Base-by-base conservation (phyloP, 2,329 filamentous ascomycete species). In the Coniochaeta sp. region DNA sequence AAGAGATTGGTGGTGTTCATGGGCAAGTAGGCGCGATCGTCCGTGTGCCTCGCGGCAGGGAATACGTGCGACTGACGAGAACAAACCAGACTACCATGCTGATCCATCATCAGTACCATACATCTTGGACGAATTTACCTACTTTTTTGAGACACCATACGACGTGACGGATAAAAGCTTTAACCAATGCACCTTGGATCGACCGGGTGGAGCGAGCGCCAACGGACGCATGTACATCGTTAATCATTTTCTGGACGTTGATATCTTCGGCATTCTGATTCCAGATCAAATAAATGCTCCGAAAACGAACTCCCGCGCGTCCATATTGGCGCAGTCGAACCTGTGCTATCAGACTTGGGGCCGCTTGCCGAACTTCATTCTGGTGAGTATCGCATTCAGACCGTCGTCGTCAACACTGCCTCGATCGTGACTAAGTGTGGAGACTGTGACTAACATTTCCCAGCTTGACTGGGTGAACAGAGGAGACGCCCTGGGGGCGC, bases 131-230 rank as follows among this genome's bases (percentile, higher is more conserved):
- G 81, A 89, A 69, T 89, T 86, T 68, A 73, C 75, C 26, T 85
- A 85, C 72, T 81, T 88, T 65, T 92, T 89, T 76, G 90, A 93
- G 71, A 93, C 89, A 52, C 79, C 82, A 0, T 93, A 82, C 73
- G 85, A 89, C 64, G 84, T 86, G 62, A 82, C 80, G 1, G 75
- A 82, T 57, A 72, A 80, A 0, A 76, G 75, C 17, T 87, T 89
- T 67, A 85, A 85, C 67, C 82, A 81, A 47, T 93, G 90, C 74
- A 75, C 75, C 12, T 78, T 90, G 3, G 80, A 89, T 68, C 81
- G 89, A 8, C 90, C 90, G 0, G 57, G 69, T 0, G 71, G 70
- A 0, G 74, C 72, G 24, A 70, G 74, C 34, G 67, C 76, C 0
- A 65, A 70, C 22, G 71, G 70, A 28, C 74, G 74, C 34, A 77